Evolutionary conservation across 1,139 yeast genomes (phyloP).

Genomic region (Hemisphaericaspora subhashii): DNA sequence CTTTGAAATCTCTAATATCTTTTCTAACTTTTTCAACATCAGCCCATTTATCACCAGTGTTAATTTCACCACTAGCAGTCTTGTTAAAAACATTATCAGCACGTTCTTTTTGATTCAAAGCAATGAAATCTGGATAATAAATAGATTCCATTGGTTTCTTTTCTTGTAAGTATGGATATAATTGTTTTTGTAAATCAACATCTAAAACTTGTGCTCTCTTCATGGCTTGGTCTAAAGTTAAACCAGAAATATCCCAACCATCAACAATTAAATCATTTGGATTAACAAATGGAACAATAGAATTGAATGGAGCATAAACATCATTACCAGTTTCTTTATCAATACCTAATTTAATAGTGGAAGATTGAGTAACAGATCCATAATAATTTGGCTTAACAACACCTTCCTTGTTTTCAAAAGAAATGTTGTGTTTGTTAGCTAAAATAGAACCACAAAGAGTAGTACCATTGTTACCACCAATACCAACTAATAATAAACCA

Average conservation of each 20-base stretch:
- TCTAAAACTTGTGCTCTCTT: constrained; percentile 86
- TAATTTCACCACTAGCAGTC: constrained; percentile 44
- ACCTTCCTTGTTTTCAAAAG: constrained; percentile 84
- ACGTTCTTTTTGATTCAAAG: constrained; percentile 89
- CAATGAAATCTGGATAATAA: constrained; percentile 95
- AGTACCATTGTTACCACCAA: constrained; percentile 97
- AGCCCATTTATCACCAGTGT: constrained; percentile 72
- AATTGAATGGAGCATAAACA: constrained; percentile 89
- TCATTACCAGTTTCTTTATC: constrained; percentile 74
- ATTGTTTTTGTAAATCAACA: constrained; percentile 76
- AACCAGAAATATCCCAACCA: constrained; percentile 91
- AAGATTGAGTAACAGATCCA: constrained; percentile 95
- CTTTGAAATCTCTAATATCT: constrained; percentile 81
- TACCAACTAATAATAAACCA: constrained; percentile 88
- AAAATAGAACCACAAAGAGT: constrained; percentile 82
- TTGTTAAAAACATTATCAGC: constrained; percentile 81
- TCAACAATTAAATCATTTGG: constrained; percentile 90
- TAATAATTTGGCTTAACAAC: constrained; percentile 80
- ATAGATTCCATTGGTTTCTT: constrained; percentile 78
- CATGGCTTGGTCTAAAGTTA: constrained; percentile 75
- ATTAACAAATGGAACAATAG: constrained; percentile 80
- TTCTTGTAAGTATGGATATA: constrained; percentile 62
- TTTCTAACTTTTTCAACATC: constrained; percentile 86
- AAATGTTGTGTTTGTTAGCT: constrained; percentile 79
- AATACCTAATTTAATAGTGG: constrained; percentile 87